These are phyloP conservation scores for Fraxinus velutina DNA, from an alignment of 305 asterid genomes.

Conservation along the genomic window DNA sequence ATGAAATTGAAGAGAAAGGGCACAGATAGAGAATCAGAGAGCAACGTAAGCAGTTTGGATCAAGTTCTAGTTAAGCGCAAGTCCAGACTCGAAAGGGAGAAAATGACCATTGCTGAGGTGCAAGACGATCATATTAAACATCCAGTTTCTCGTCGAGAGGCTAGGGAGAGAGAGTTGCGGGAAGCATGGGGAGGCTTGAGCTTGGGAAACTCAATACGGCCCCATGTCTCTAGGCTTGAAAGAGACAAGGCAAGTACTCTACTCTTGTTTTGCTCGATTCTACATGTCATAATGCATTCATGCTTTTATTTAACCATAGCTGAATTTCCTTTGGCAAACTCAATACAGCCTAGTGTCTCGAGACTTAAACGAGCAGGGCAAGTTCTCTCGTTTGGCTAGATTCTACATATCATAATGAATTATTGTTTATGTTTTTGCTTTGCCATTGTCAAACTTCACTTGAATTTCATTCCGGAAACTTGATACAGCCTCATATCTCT, in stretches of 20 bases:
- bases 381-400: conserved; percentile 13
- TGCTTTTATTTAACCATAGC: background rate
- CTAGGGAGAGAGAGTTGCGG: conserved; percentile 70
- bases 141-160: conserved; percentile 56
- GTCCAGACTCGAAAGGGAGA: conserved; percentile 62
- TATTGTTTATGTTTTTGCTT: background rate
- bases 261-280: background rate
- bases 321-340: conserved; percentile 47
- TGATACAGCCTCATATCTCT: background rate
- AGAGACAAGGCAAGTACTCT: conserved; percentile 58
- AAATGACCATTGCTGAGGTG: conserved; percentile 33
- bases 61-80: conserved; percentile 61
- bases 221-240: conserved; percentile 78
- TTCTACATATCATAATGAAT: background rate
- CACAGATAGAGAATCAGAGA: conserved; percentile 25
- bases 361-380: conserved; percentile 71
- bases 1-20: conserved; percentile 38
- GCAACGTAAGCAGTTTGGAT: conserved; percentile 52
- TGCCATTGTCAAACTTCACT: background rate
- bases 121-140: conserved; percentile 31
- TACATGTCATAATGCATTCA: background rate
- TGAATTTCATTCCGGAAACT: background rate
- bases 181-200: conserved; percentile 94
- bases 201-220: conserved; percentile 76
- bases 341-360: conserved; percentile 69